A percentile compares a stretch with the other conserved stretches of the same genome.
Evolutionary conservation across 225 moss, liverwort and hornwort genomes (phyloP).

Genomic region (Sphagnum contortum): DNA sequence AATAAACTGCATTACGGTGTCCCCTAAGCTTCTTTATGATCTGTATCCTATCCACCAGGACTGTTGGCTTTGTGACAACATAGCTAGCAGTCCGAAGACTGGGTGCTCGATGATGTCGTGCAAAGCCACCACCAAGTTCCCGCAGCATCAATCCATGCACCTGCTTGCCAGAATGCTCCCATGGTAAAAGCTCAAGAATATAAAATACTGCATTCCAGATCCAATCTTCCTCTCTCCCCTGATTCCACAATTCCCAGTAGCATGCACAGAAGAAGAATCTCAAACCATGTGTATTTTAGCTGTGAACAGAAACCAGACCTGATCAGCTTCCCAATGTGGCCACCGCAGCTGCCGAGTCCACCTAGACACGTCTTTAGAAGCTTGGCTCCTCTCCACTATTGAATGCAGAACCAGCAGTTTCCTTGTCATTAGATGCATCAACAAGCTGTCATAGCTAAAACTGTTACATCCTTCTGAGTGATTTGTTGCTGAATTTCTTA

Average conservation of each 20-base stretch:
- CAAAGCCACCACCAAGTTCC: constrained; percentile 91
- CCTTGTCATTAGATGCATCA: no score
- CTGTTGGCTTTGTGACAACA: constrained; percentile 80
- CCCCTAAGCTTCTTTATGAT: constrained; percentile 83
- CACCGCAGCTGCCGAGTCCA: constrained; percentile 66
- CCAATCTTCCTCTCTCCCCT: no score
- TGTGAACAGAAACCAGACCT: constrained; percentile 22
- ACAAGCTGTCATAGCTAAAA: no score
- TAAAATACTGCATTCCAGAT: no score
- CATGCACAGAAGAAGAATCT: no score
- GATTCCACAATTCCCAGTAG: no score
- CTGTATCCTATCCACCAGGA: constrained; percentile 79
- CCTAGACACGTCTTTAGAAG: constrained; percentile 35
- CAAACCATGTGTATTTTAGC: no score
- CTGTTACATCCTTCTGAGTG: no score
- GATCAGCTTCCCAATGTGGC: constrained; percentile 95
- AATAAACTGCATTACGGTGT: constrained; percentile 97
- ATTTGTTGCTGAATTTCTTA: no score
- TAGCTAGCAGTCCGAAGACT: constrained; percentile 87
- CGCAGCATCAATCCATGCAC: constrained; percentile 90
- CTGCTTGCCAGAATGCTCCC: constrained; percentile 7
- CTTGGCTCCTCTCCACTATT: constrained; percentile 58
- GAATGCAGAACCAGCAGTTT: not conserved
- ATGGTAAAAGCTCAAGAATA: no score
- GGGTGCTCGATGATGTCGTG: constrained; percentile 80